Evolutionary conservation across 2,329 filamentous ascomycete genomes (phyloP).

Genomic region (Trichoderma asperellum): DNA sequence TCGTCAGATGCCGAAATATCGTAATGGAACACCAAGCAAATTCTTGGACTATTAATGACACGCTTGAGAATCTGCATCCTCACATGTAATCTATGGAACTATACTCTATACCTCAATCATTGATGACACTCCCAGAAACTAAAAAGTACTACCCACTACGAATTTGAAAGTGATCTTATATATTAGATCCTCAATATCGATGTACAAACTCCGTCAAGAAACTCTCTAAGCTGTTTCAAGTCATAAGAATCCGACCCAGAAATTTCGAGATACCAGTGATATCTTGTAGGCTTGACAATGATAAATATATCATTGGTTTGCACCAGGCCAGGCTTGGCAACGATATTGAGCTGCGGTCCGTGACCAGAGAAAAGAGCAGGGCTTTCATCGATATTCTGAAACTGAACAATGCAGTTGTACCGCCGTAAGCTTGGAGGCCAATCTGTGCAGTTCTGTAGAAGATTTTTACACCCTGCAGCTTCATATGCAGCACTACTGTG

Average conservation of each 20-base stretch:
- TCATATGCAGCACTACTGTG: not conserved
- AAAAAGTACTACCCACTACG: not conserved
- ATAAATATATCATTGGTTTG: not conserved
- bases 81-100: no score
- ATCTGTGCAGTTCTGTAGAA: not conserved
- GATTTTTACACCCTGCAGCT: not conserved
- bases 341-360: not conserved
- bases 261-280: not conserved
- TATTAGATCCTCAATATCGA: not conserved
- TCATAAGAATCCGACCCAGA: not conserved
- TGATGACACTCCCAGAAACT: no score
- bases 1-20: no score
- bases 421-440: not conserved
- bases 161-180: not conserved
- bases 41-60: no score
- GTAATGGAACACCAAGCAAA: no score
- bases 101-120: not conserved
- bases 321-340: not conserved
- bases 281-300: not conserved
- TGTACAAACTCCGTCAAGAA: not conserved
- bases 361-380: not conserved
- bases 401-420: not conserved
- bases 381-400: not conserved
- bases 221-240: not conserved
- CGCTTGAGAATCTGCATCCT: no score